Percentiles rank a stretch among this genome's conserved stretches.
phyloP scores from a whole-genome alignment of 2,329 filamentous ascomycete genomes.

The Thermochaetoides dissita region DNA sequence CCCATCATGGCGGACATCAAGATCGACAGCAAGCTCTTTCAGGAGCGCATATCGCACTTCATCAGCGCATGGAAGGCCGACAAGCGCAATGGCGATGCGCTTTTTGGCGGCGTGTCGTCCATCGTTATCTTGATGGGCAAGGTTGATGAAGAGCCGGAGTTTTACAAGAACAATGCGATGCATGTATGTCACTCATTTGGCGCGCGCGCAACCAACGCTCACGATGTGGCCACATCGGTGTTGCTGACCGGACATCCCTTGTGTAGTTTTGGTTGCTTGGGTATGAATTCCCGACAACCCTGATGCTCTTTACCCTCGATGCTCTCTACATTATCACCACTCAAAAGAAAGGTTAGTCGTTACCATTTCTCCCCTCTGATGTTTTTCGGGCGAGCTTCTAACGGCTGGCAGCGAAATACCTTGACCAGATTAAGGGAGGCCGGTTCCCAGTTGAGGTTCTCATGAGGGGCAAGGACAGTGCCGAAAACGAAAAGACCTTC shows the following conservation, averaged over 20 bases:
- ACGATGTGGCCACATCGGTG: too few species aligned
- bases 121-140: constrained; percentile 90
- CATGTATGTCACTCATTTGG: constrained; percentile 50
- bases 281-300: constrained; percentile 93
- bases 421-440: constrained; percentile 81
- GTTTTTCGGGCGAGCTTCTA: too few species aligned
- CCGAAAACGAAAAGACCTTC: constrained; percentile 84
- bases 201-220: too few species aligned
- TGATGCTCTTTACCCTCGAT: constrained; percentile 84
- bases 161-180: constrained; percentile 92
- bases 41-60: constrained; percentile 79
- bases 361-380: neutral
- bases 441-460: constrained; percentile 87
- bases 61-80: constrained; percentile 91
- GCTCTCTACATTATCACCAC: constrained; percentile 87
- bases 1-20: constrained; percentile 65
- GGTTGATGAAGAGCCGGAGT: constrained; percentile 61
- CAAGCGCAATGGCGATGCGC: constrained; percentile 70
- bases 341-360: constrained; percentile 70
- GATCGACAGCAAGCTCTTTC: constrained; percentile 88
- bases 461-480: constrained; percentile 79
- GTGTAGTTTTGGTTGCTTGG: constrained; percentile 89
- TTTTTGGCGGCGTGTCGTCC: constrained; percentile 76
- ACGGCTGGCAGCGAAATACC: constrained; percentile 58
- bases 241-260: too few species aligned